These are phyloP conservation scores for Candida chauliodis DNA, from an alignment of 805 yeast species.

Conservation along the genomic window DNA sequence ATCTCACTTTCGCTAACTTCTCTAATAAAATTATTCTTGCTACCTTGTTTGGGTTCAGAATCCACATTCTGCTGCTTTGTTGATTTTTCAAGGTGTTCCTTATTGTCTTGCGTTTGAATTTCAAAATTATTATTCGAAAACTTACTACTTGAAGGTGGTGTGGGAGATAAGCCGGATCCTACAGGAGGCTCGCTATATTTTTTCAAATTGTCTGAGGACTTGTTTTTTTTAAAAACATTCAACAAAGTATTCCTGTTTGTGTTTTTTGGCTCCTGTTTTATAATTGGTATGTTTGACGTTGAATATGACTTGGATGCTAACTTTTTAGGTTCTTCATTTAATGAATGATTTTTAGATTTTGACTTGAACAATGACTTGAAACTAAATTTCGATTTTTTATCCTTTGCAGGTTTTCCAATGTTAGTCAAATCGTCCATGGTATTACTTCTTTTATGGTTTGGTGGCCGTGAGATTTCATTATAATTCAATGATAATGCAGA, in stretches of 20 bases:
- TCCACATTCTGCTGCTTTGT: background rate
- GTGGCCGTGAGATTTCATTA: slow-evolving; percentile 3
- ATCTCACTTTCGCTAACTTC: slow-evolving; percentile 25
- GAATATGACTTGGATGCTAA: slow-evolving; percentile 26
- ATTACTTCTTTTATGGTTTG: slow-evolving; percentile 15
- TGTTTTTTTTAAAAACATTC: slow-evolving; percentile 21
- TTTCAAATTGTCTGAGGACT: slow-evolving; percentile 16
- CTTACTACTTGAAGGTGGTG: slow-evolving; percentile 8
- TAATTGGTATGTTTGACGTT: slow-evolving; percentile 23
- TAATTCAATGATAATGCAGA: slow-evolving; percentile 17
- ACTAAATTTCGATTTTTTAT: slow-evolving; percentile 32
- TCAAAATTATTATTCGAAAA: background rate
- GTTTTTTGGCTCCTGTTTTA: slow-evolving; percentile 5
- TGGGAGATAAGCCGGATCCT: slow-evolving; percentile 10
- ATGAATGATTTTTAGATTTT: slow-evolving; percentile 29
- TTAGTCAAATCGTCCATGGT: slow-evolving; percentile 18
- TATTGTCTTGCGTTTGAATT: background rate
- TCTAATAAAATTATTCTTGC: slow-evolving; percentile 19
- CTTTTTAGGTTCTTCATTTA: slow-evolving; percentile 13
- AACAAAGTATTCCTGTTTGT: slow-evolving; percentile 10
- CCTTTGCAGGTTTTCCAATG: background rate
- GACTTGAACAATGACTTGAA: slow-evolving; percentile 36
- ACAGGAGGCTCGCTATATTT: slow-evolving; percentile 5
- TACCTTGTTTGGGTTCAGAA: background rate
- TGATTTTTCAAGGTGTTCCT: background rate